Evolutionary conservation across 257 asterid genomes (phyloP), one percentile per base, ranked within the genome.

Genomic region (Solanum rostratum): DNA sequence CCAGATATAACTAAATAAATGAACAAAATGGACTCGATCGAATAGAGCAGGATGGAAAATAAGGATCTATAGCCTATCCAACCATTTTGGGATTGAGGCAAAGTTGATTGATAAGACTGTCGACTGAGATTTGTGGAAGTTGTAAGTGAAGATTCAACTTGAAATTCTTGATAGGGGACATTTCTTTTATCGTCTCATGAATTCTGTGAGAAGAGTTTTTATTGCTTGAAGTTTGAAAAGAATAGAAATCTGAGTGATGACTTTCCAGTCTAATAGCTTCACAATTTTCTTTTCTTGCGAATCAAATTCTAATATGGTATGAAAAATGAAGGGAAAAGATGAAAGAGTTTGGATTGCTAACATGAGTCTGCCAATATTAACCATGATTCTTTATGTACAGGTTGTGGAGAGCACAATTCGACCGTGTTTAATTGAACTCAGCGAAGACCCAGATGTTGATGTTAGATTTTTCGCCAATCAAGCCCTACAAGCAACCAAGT

Each of bases 401-500:
- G 99, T 96, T 86, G 97, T 90, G 76, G 98, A 96, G 90, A 91
- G 86, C 60, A 91, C 93, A 71, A 92, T 96, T 52, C 92, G 94
- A 30, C 99, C 98, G 13, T 86, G 92, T 85, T 88, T 96, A 89
- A 96, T 90, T 14, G 99, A 96, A 83, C 96, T 96, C 29, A 85
- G 93, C 0, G 99, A 95, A 92, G 99, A 95, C 84, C 97, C 98
- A 11, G 99, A 95, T 82, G 98, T 94, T 7, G 99, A 95, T 84
- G 99, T 95, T 85, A 95, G 97, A 79, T 93, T 88, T 63, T 94
- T 91, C 3, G 99, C 98, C 39, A 94, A 89, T 85, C 94, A 96
- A 90, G 99, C 97, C 12, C 93, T 96, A 20, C 96, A 94, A 84
- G 91, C 98, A 11, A 94, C 54, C 90, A 91, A 78, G 94, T 90